Conservation (phyloP, 129 eudicot species). For the Tagetes patula region DNA sequence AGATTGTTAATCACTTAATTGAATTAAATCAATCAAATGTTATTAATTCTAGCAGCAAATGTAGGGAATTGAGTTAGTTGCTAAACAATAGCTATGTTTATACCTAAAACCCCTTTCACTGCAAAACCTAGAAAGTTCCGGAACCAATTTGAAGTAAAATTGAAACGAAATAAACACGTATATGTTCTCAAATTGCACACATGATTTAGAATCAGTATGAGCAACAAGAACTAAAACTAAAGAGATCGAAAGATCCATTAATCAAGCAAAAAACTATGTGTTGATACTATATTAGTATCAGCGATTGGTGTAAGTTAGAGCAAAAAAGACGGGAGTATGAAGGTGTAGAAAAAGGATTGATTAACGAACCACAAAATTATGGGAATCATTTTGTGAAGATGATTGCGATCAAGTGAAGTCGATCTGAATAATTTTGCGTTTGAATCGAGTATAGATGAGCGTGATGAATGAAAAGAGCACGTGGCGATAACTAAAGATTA, state of each 20-base stretch:
- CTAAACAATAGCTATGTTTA: no score
- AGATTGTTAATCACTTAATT: no score
- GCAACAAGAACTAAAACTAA: background rate
- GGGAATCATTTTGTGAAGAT: slow-evolving; percentile 5
- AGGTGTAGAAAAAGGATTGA: slow-evolving; percentile 7
- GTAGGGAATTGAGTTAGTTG: no score
- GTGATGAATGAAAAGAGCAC: slow-evolving; percentile 14
- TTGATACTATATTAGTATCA: background rate
- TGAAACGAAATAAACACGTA: slow-evolving; percentile 2
- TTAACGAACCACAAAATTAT: slow-evolving; percentile 26
- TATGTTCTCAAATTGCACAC: background rate
- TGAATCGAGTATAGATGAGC: slow-evolving; percentile 7
- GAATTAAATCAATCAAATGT: no score
- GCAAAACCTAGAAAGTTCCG: background rate
- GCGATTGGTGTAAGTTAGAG: background rate
- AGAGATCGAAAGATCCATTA: slow-evolving; percentile 4
- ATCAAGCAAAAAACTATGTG: slow-evolving; percentile 5
- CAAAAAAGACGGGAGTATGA: background rate
- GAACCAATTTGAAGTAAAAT: slow-evolving; percentile 2
- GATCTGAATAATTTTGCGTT: slow-evolving; percentile 19
- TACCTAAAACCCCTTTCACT: no score
- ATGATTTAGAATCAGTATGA: slow-evolving; percentile 13
- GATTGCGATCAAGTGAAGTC: background rate
- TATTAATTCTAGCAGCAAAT: no score
- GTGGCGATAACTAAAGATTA: slow-evolving; percentile 18